Percentiles rank a stretch among this genome's conserved stretches.
phyloP scores from a whole-genome alignment of 768 basidiomycete species.

The Xanthoconium stramineum region DNA sequence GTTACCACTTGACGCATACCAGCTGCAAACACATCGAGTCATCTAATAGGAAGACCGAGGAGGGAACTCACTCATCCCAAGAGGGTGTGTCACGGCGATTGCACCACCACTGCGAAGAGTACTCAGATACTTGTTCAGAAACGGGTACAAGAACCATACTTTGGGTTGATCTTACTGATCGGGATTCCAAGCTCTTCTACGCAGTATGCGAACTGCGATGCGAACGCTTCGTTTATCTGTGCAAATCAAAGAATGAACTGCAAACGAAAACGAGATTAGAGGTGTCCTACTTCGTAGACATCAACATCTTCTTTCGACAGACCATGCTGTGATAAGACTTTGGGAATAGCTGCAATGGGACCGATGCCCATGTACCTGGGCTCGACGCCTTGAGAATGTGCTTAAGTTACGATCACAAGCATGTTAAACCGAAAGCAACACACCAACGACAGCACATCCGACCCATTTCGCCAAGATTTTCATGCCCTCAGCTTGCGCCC shows the following conservation, averaged over 20 bases:
- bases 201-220: constrained; percentile 91
- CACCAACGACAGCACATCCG: constrained; percentile 72
- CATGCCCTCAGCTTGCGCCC: constrained; percentile 74
- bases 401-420: constrained; percentile 4
- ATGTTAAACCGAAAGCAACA: constrained; percentile 16
- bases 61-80: constrained; percentile 71
- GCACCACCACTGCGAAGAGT: constrained; percentile 64
- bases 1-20: constrained; percentile 86
- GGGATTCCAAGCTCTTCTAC: constrained; percentile 76
- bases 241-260: background rate
- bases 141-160: constrained; percentile 43
- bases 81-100: constrained; percentile 78
- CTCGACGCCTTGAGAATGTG: constrained; percentile 52
- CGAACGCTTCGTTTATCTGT: constrained; percentile 89
- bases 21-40: constrained; percentile 41
- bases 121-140: background rate
- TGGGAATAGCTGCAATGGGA: constrained; percentile 70
- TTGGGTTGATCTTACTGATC: constrained; percentile 80
- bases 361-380: constrained; percentile 78
- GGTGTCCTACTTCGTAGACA: constrained; percentile 60
- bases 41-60: constrained; percentile 3
- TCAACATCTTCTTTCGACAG: constrained; percentile 72
- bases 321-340: constrained; percentile 57
- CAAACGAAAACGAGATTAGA: background rate
- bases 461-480: constrained; percentile 83